Base-by-base conservation (phyloP, 164 flowering plant genomes). In the Echeveria elegans region DNA sequence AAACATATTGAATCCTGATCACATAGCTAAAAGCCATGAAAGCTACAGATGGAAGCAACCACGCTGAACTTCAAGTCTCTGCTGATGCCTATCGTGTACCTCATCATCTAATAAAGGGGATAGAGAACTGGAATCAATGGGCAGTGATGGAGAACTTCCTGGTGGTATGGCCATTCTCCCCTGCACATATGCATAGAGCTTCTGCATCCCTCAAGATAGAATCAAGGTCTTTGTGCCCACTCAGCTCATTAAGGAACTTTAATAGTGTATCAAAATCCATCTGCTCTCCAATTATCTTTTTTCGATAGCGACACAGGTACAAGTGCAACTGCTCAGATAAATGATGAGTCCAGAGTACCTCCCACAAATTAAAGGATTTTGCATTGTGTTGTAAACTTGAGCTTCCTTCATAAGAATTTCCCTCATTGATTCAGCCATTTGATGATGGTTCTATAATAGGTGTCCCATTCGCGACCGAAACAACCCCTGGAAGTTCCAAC, bases 81-180 rank as follows among this genome's bases (percentile, higher is more conserved):
- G 4, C n/a, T n/a, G 19, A 56, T 56, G 32, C 18, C 32, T 12
- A 18, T 75, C 71, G 82, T 69, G 73, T 5, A 81, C 76, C 34
- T 86, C 83, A 66, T 82, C 83, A 53, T 87, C 89, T 31, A 71
- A 81, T 58, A 80, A 83, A 64, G 79, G 26, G 69, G 78, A 82
- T 0, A 77, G 65, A 16, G 69, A 76, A 43, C 76, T 78, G 62
- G 69, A 80, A 26, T 86, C 97, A 15, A 82, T 26, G 6, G 97
- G 96, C 68, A 95, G 68, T 21, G 99, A 95, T 47, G 99, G 97
- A 1, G 99, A 97, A 41, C 97, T 92, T 62, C 99, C 99, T 1
- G 99, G 99, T 30, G 97, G 99, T 59, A 95, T 95, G 79, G 82
- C 97, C 97, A 56, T 87, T 87, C 74, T 95, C 99, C 37, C 97